Conservation (phyloP, 805 yeast genomes). For the Phaffomyces thermotolerans region DNA sequence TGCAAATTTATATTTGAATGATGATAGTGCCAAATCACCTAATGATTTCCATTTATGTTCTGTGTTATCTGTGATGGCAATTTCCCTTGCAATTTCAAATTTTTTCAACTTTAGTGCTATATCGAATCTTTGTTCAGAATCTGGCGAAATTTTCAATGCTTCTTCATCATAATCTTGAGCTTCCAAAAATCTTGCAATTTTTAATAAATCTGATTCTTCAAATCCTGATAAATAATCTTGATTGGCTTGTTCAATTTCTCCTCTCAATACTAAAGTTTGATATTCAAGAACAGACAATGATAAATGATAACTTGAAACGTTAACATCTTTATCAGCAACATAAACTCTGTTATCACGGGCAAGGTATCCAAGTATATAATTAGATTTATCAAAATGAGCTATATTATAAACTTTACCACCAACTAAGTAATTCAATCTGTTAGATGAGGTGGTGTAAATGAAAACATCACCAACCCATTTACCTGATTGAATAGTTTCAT, state of each 20-base stretch:
- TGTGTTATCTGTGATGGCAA: slow-evolving; percentile 45
- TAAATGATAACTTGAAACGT: slow-evolving; percentile 71
- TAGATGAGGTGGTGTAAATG: slow-evolving; percentile 78
- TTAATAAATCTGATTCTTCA: slow-evolving; percentile 59
- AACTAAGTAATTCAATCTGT: slow-evolving; percentile 87
- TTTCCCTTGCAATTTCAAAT: slow-evolving; percentile 62
- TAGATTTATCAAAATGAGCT: slow-evolving; percentile 85
- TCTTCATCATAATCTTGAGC: slow-evolving; percentile 83
- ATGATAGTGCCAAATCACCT: slow-evolving; percentile 77
- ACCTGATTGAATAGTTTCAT: slow-evolving; percentile 79
- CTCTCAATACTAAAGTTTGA: slow-evolving; percentile 92
- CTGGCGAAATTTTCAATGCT: slow-evolving; percentile 78
- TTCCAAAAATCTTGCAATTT: slow-evolving; percentile 88
- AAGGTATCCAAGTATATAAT: slow-evolving; percentile 82
- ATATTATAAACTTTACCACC: slow-evolving; percentile 91
- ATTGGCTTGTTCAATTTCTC: slow-evolving; percentile 82
- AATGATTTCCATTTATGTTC: slow-evolving; percentile 84
- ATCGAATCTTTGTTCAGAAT: slow-evolving; percentile 86
- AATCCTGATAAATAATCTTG: slow-evolving; percentile 50
- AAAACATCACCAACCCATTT: slow-evolving; percentile 98
- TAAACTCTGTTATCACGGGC: slow-evolving; percentile 87
- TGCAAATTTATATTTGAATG: slow-evolving; percentile 79
- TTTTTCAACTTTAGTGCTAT: slow-evolving; percentile 74
- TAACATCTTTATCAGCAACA: slow-evolving; percentile 84
- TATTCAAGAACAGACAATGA: slow-evolving; percentile 86